Evolutionary conservation across 2,329 filamentous ascomycete genomes (phyloP).

Genomic region (Hymenoscyphus linearis): DNA sequence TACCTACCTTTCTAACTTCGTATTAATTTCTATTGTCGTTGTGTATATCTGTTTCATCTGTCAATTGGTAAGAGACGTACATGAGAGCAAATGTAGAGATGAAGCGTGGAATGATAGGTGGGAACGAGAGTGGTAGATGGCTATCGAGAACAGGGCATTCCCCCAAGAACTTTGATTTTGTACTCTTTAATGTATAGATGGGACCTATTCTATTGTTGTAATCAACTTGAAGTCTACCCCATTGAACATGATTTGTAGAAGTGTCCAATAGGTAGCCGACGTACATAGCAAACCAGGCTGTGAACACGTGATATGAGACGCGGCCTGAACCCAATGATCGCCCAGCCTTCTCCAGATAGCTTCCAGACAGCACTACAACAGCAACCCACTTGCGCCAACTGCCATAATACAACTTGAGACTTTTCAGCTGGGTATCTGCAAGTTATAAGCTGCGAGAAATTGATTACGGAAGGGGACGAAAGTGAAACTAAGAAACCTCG

Average conservation of each 20-base stretch:
- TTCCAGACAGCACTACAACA: not conserved
- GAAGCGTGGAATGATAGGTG: not conserved
- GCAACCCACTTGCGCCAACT: not conserved
- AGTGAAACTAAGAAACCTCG: not conserved
- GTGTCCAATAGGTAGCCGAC: not conserved
- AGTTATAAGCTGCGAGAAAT: not conserved
- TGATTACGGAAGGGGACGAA: not conserved
- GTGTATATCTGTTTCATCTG: not conserved
- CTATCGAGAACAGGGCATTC: not conserved
- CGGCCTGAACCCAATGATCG: not conserved
- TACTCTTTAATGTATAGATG: not conserved
- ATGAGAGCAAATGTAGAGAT: not conserved
- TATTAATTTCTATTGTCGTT: not conserved
- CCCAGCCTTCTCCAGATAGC: not conserved
- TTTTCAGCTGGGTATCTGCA: not conserved
- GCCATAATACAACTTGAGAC: not conserved
- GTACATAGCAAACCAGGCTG: not conserved
- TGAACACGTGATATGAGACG: not conserved
- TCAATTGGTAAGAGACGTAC: not conserved
- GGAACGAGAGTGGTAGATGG: not conserved
- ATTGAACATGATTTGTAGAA: not conserved
- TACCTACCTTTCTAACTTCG: not conserved
- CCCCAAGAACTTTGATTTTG: not conserved
- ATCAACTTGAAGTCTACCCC: not conserved
- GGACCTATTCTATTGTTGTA: not conserved